Evolutionary conservation across 306 rosid genomes (phyloP).

Genomic region (Cucurbita moschata): DNA sequence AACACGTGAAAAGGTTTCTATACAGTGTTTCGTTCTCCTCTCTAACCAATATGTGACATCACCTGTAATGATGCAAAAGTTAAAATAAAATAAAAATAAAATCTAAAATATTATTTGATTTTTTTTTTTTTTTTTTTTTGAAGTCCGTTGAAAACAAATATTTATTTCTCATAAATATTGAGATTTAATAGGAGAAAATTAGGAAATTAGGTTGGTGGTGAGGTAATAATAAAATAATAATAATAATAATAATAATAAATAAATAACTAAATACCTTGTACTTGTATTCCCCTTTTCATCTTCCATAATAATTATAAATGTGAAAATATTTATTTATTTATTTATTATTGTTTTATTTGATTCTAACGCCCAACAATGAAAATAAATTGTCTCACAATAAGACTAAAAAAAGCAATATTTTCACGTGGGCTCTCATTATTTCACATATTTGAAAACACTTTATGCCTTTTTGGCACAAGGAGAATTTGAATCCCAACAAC

Average conservation of each 20-base stretch:
- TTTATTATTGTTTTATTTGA: background rate
- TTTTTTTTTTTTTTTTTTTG: too few relatives aligned
- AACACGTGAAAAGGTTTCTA: too few relatives aligned
- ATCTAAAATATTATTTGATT: too few relatives aligned
- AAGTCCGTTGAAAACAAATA: too few relatives aligned
- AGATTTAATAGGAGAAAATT: background rate
- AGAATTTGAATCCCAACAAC: background rate
- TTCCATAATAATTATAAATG: background rate
- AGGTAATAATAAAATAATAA: background rate
- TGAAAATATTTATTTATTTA: background rate
- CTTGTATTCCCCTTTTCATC: background rate
- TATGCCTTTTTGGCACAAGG: background rate
- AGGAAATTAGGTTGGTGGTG: background rate
- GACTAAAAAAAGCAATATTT: background rate
- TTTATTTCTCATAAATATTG: too few relatives aligned
- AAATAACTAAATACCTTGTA: background rate
- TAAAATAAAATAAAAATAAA: too few relatives aligned
- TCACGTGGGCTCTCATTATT: conserved; percentile 1
- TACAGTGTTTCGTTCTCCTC: too few relatives aligned
- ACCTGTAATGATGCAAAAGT: too few relatives aligned
- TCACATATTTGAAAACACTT: background rate
- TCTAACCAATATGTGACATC: too few relatives aligned
- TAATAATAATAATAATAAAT: too few relatives aligned
- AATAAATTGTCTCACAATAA: background rate
- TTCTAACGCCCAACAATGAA: background rate